A percentile compares a stretch with the other conserved stretches of the same genome.
These are phyloP conservation scores for Coemansia sp. DNA, from an alignment of 192 early-diverging fungal species.

Conservation along the genomic window DNA sequence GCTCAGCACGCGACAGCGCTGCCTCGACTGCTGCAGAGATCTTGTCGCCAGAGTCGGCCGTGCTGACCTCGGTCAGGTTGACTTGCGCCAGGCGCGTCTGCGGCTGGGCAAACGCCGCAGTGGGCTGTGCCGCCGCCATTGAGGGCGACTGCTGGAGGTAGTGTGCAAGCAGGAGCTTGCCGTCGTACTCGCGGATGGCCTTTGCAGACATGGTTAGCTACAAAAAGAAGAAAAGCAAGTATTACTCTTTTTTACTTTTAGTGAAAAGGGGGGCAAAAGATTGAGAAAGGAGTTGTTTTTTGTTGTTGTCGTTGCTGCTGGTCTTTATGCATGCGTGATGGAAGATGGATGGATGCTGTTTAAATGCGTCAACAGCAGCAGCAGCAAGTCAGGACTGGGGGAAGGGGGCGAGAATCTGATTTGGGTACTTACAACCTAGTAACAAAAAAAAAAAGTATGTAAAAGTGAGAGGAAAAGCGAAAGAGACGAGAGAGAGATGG, in stretches of 20 bases:
- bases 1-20: conserved; percentile 70
- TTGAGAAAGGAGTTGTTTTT: not conserved
- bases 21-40: conserved; percentile 68
- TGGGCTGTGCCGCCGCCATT: conserved; percentile 53
- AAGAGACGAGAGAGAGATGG: not conserved
- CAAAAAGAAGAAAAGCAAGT: not conserved
- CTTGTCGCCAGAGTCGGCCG: conserved; percentile 53
- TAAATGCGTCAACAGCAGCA: conserved; percentile 3
- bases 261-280: not conserved
- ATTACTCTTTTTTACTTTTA: not conserved
- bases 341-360: too few relatives aligned
- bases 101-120: conserved; percentile 72
- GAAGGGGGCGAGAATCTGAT: not conserved
- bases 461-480: not conserved
- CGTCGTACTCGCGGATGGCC: conserved; percentile 97
- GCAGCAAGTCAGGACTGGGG: conserved; percentile 1
- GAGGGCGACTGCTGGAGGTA: conserved; percentile 79
- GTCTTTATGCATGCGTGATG: too few relatives aligned
- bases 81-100: conserved; percentile 79
- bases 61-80: conserved; percentile 63
- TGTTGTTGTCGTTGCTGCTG: not conserved
- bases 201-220: conserved; percentile 74
- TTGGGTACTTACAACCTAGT: conserved; percentile 5
- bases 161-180: conserved; percentile 93
- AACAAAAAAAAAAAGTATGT: not conserved